Evolutionary conservation across 2,329 filamentous ascomycete species (phyloP).

Genomic region (Raffaelea albimanens): DNA sequence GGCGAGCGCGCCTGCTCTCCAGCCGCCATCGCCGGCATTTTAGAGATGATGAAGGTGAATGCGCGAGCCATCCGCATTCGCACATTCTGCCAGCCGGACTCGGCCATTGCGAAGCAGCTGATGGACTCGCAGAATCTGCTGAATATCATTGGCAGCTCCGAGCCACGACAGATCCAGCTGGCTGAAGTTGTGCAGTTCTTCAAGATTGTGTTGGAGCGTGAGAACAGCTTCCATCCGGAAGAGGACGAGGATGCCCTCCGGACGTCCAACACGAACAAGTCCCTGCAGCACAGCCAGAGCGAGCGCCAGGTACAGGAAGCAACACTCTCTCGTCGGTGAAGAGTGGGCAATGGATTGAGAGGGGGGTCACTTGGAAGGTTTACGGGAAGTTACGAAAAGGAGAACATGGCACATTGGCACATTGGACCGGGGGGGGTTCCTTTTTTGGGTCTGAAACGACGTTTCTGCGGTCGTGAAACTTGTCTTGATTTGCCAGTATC

Average conservation of each 20-base stretch:
- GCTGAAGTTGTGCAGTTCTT: slow-evolving; percentile 45
- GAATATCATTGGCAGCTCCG: slow-evolving; percentile 35
- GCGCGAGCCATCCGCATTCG: slow-evolving; percentile 42
- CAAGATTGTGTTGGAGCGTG: slow-evolving; percentile 40
- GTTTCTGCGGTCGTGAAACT: too few relatives aligned
- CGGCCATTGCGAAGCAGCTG: slow-evolving; percentile 48
- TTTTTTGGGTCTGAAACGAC: too few relatives aligned
- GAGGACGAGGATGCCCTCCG: too few relatives aligned
- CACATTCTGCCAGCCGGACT: slow-evolving; percentile 49
- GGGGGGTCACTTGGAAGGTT: too few relatives aligned
- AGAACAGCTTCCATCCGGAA: slow-evolving; percentile 15
- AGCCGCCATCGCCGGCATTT: slow-evolving; percentile 34
- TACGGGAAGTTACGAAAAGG: too few relatives aligned
- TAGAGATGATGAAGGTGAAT: slow-evolving; percentile 43
- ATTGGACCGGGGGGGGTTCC: too few relatives aligned
- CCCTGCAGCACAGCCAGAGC: neutral
- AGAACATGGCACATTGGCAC: too few relatives aligned
- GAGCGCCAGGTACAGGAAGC: neutral
- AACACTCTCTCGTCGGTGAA: neutral
- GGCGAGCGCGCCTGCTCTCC: slow-evolving; percentile 33
- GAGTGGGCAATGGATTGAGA: too few relatives aligned
- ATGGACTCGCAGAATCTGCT: slow-evolving; percentile 42
- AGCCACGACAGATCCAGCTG: slow-evolving; percentile 34
- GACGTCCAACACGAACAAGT: slow-evolving; percentile 5
- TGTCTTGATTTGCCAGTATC: too few relatives aligned